These are phyloP conservation scores for Blastobotrys raffinosifermentans DNA, from an alignment of 1,139 yeast species.

Conservation along the genomic window DNA sequence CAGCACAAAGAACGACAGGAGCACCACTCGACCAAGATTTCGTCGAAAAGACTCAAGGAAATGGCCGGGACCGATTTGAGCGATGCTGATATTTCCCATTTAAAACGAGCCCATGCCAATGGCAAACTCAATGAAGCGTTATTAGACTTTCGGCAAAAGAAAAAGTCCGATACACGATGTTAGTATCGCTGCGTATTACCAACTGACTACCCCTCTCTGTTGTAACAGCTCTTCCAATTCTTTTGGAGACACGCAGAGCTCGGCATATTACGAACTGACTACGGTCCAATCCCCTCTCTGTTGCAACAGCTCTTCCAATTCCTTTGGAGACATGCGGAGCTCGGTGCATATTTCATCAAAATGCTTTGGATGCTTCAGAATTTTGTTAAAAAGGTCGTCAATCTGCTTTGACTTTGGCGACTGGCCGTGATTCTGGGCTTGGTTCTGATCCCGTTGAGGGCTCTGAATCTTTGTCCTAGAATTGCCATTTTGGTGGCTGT, in stretches of 20 bases:
- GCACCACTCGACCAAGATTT: no score
- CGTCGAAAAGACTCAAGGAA: no score
- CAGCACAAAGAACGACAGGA: no score
- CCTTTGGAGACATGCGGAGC: conserved; percentile 49
- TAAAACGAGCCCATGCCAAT: neutral
- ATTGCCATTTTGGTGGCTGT: conserved; percentile 6
- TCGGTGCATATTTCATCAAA: conserved; percentile 73
- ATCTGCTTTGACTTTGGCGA: conserved; percentile 26
- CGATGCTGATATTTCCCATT: neutral
- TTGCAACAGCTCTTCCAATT: conserved; percentile 36
- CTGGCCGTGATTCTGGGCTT: conserved; percentile 16
- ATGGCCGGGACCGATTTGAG: no score
- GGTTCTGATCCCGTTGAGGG: conserved; percentile 18
- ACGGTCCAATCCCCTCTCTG: conserved; percentile 28
- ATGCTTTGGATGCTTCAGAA: conserved; percentile 54
- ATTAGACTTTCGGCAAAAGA: conserved; percentile 1
- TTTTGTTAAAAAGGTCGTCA: conserved; percentile 39
- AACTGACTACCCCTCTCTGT: conserved; percentile 23
- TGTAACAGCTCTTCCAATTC: conserved; percentile 40
- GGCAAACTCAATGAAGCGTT: neutral
- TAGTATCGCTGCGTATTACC: conserved; percentile 9
- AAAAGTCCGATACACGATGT: no score
- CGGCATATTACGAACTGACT: conserved; percentile 18
- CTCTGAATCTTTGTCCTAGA: no score
- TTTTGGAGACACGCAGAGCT: conserved; percentile 42